Evolutionary conservation across 345 rosid genomes (phyloP).

Genomic region (sweet orange (Citrus sinensis)): DVS_A1.0 CM039161.1:23349001-23349500

Average conservation of each 20-base stretch:
- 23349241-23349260: neutral
- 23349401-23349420: neutral
- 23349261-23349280: no score
- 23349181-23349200: neutral
- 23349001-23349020: no score
- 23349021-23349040: no score
- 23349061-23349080: accelerated
- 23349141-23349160: no score
- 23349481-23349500: neutral
- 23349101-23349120: no score
- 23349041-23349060: accelerated
- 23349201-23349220: neutral
- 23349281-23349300: neutral
- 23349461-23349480: neutral
- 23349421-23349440: neutral
- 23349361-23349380: neutral
- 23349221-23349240: neutral
- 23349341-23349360: neutral
- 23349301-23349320: neutral
- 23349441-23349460: neutral
- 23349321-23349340: neutral
- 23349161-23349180: neutral
- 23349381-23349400: neutral
- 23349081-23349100: accelerated
- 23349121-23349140: no score